Percentiles rank a stretch among this genome's conserved stretches.
Conservation (phyloP, 768 basidiomycete species). For the Lyophyllum decastes region DNA sequence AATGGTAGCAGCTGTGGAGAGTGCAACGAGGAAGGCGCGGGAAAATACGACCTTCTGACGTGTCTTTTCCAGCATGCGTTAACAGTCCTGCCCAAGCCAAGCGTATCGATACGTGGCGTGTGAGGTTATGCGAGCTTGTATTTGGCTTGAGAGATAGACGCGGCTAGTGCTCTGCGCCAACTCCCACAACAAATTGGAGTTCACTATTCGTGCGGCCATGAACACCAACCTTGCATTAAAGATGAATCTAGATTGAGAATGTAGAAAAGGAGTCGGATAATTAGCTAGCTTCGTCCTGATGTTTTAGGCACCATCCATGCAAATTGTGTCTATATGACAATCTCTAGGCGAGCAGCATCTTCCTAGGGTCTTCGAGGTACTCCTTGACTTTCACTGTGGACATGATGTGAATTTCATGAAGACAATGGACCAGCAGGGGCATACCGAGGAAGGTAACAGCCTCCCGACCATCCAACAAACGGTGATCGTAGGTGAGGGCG, state of each 20-base stretch:
- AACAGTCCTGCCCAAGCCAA: too few relatives aligned
- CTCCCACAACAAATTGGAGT: neutral
- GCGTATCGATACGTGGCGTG: too few relatives aligned
- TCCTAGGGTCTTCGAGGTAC: slow-evolving; percentile 92
- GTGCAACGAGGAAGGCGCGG: too few relatives aligned
- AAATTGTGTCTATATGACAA: neutral
- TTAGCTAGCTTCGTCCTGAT: slow-evolving; percentile 4
- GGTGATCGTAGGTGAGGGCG: slow-evolving; percentile 93
- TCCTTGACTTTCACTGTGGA: slow-evolving; percentile 83
- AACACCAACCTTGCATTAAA: neutral
- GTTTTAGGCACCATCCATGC: neutral
- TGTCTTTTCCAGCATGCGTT: too few relatives aligned
- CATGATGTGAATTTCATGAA: neutral
- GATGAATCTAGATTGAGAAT: slow-evolving; percentile 2
- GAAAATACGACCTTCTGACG: too few relatives aligned
- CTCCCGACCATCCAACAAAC: slow-evolving; percentile 93
- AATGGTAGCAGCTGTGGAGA: too few relatives aligned
- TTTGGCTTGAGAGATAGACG: too few relatives aligned
- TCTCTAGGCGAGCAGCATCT: slow-evolving; percentile 69
- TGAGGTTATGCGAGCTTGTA: too few relatives aligned
- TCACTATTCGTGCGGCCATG: neutral
- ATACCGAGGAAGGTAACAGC: slow-evolving; percentile 96
- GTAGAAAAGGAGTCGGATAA: slow-evolving; percentile 3
- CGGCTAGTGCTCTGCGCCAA: too few relatives aligned
- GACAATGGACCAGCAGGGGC: slow-evolving; percentile 26